Evolutionary conservation across 768 basidiomycete genomes (phyloP).

Genomic region (Amanita inopinata): DNA sequence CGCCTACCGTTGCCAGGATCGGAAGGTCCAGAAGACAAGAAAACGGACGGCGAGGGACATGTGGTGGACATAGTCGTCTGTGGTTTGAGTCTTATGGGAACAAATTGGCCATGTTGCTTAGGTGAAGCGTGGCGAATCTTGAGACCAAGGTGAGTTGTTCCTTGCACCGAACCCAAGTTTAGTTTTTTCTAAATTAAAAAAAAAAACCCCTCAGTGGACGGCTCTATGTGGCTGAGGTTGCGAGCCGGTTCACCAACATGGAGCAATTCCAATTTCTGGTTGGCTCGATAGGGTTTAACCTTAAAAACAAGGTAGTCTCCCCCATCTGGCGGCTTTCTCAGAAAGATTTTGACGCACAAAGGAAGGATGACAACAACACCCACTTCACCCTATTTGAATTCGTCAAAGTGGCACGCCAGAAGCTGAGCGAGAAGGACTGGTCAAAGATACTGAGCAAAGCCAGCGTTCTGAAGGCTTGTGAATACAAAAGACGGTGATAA

Average conservation of each 20-base stretch:
- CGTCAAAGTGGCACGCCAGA: slow-evolving; percentile 41
- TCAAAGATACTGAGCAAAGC: slow-evolving; percentile 39
- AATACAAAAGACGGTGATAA: slow-evolving; percentile 78
- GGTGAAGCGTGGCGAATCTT: slow-evolving; percentile 86
- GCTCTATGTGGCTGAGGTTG: slow-evolving; percentile 82
- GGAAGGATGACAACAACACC: slow-evolving; percentile 69
- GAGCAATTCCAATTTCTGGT: slow-evolving; percentile 61
- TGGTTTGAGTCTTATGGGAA: slow-evolving; percentile 93
- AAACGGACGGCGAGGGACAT: slow-evolving; percentile 49
- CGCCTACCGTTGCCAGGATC: slow-evolving; percentile 81
- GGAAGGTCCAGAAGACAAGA: slow-evolving; percentile 30
- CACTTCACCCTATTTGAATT: slow-evolving; percentile 86
- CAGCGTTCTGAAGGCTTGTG: slow-evolving; percentile 71
- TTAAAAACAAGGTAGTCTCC: slow-evolving; percentile 50
- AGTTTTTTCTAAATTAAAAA: neutral
- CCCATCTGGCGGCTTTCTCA: neutral
- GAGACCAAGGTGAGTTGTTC: slow-evolving; percentile 55
- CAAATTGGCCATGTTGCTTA: slow-evolving; percentile 89
- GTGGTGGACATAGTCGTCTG: slow-evolving; percentile 89
- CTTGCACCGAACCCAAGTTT: neutral
- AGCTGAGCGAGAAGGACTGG: slow-evolving; percentile 54
- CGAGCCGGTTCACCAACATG: slow-evolving; percentile 67
- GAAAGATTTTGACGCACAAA: neutral
- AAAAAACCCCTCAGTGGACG: slow-evolving; percentile 50
- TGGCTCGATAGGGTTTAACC: slow-evolving; percentile 60